A percentile compares a stretch with the other conserved stretches of the same genome.
phyloP scores from a whole-genome alignment of 306 rosid genomes.

The Arachis hypogaea region DNA sequence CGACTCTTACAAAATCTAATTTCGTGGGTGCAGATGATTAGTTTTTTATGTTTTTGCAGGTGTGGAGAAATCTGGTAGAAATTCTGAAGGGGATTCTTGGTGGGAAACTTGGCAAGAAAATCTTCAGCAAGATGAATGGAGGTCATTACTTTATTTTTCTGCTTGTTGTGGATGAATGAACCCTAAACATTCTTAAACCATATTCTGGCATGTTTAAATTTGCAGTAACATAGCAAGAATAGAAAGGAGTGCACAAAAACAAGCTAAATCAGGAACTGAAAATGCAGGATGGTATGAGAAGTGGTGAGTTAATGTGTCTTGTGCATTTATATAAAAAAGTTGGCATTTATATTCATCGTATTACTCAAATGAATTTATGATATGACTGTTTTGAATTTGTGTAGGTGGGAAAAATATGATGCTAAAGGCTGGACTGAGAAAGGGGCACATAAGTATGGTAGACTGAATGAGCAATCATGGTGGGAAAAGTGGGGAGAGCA shows the following conservation, averaged over 20 bases:
- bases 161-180: conserved; percentile 24
- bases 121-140: conserved; percentile 99
- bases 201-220: conserved; percentile 38
- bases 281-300: conserved; percentile 99
- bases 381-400: conserved; percentile 39
- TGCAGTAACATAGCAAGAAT: conserved; percentile 90
- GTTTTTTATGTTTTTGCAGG: conserved; percentile 51
- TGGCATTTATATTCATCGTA: conserved; percentile 9
- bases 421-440: conserved; percentile 99
- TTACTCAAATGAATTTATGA: conserved; percentile 18
- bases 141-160: conserved; percentile 52
- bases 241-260: conserved; percentile 98
- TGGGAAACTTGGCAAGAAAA: conserved; percentile 99
- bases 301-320: conserved; percentile 62
- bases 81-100: conserved; percentile 96
- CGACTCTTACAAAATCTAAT: conserved; percentile 25
- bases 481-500: conserved; percentile 99
- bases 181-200: conserved; percentile 20
- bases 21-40: conserved; percentile 23
- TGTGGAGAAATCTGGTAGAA: conserved; percentile 94
- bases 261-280: conserved; percentile 94
- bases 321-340: not conserved
- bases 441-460: conserved; percentile 95
- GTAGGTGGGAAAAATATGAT: conserved; percentile 98
- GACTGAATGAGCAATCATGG: conserved; percentile 97